phyloP scores from a whole-genome alignment of 2,329 filamentous ascomycete genomes.

The Lithohypha guttulata region DNA sequence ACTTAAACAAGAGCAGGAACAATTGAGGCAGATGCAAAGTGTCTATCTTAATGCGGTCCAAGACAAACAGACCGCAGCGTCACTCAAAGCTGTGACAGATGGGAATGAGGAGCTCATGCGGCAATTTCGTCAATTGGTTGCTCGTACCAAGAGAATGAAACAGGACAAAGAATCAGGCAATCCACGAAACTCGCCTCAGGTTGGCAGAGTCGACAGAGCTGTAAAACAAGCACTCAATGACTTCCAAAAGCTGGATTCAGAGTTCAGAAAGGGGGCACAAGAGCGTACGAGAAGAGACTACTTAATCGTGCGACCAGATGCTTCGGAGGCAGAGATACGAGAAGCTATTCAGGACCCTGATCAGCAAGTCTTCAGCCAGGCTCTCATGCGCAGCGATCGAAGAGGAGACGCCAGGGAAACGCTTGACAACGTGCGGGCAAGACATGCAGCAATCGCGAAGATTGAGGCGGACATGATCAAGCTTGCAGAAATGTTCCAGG shows the following conservation, averaged over 20 bases:
- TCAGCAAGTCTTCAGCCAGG: slow-evolving; percentile 78
- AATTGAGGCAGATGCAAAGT: slow-evolving; percentile 61
- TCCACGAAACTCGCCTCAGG: slow-evolving; percentile 65
- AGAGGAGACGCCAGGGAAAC: slow-evolving; percentile 71
- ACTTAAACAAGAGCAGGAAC: slow-evolving; percentile 60
- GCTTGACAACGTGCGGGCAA: slow-evolving; percentile 66
- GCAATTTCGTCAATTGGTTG: slow-evolving; percentile 66
- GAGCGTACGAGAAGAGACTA: slow-evolving; percentile 84
- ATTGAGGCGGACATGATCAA: slow-evolving; percentile 86
- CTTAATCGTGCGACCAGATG: slow-evolving; percentile 75
- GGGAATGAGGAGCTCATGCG: slow-evolving; percentile 72
- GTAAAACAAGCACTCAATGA: slow-evolving; percentile 70
- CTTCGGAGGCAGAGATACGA: slow-evolving; percentile 64
- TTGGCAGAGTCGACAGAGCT: slow-evolving; percentile 67
- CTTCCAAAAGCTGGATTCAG: slow-evolving; percentile 70
- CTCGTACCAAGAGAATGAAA: slow-evolving; percentile 73
- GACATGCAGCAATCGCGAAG: slow-evolving; percentile 79
- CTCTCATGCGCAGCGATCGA: slow-evolving; percentile 69
- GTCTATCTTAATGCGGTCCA: slow-evolving; percentile 67
- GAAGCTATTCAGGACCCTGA: slow-evolving; percentile 64
- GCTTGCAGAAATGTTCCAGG: slow-evolving; percentile 75
- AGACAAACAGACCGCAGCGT: slow-evolving; percentile 53
- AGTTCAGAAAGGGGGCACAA: slow-evolving; percentile 68
- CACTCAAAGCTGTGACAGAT: slow-evolving; percentile 61
- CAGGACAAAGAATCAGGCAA: slow-evolving; percentile 63